A percentile compares a stretch with the other conserved stretches of the same genome.
Conservation (phyloP, 768 basidiomycete species). For the Tremella mesenterica region DNA sequence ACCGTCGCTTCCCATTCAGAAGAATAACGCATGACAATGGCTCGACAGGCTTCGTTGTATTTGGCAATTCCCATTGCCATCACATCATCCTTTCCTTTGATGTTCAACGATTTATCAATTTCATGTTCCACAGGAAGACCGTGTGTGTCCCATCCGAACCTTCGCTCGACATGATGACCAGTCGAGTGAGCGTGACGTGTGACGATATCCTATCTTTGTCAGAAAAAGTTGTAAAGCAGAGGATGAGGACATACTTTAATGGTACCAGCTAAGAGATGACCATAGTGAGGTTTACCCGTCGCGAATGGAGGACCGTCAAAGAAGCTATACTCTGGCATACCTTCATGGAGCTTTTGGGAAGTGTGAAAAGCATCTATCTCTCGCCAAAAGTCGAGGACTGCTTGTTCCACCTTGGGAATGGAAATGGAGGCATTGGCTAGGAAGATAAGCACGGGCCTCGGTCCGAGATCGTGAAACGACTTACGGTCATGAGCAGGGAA, state of each 20-base stretch:
- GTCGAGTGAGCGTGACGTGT: constrained; percentile 90
- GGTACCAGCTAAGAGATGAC: constrained; percentile 66
- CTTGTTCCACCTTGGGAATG: constrained; percentile 49
- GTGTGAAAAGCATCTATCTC: constrained; percentile 98
- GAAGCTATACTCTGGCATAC: constrained; percentile 82
- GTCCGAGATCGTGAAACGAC: not conserved
- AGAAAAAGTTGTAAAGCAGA: constrained; percentile 1
- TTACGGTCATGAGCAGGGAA: constrained; percentile 29
- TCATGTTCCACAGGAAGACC: constrained; percentile 98
- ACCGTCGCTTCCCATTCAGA: constrained; percentile 90
- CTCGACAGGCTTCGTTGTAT: constrained; percentile 93
- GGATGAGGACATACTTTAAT: constrained; percentile 38
- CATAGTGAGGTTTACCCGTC: constrained; percentile 92
- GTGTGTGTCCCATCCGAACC: constrained; percentile 99
- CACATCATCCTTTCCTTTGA: constrained; percentile 88
- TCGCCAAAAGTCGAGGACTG: constrained; percentile 81
- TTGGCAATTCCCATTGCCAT: constrained; percentile 90
- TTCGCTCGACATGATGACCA: constrained; percentile 81
- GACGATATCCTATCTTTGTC: constrained; percentile 72
- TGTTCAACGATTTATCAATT: constrained; percentile 91
- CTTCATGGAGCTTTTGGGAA: constrained; percentile 82
- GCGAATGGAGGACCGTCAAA: constrained; percentile 98
- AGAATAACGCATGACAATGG: constrained; percentile 94
- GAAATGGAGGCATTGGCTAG: constrained; percentile 32
- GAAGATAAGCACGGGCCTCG: not conserved